A percentile compares a stretch with the other conserved stretches of the same genome.
phyloP scores from a whole-genome alignment of 2,329 filamentous ascomycete species.

The Nothomitra cinnamomea region DNA sequence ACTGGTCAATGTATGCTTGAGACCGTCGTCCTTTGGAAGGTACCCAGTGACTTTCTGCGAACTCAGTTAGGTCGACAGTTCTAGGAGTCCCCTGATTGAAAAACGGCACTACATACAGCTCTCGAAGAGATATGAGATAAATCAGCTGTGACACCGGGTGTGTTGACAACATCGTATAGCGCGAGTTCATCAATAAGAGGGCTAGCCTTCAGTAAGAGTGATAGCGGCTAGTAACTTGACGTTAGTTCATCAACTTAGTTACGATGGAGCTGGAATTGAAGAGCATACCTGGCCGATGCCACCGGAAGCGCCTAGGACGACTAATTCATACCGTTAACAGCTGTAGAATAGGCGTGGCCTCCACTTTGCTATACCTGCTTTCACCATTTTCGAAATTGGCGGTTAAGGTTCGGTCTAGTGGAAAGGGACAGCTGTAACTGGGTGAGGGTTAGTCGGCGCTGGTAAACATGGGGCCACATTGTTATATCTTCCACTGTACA shows the following conservation, averaged over 20 bases:
- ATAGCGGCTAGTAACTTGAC: conserved; percentile 53
- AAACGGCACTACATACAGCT: conserved; percentile 42
- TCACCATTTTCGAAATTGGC: conserved; percentile 24
- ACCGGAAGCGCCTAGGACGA: conserved; percentile 88
- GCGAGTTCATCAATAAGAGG: conserved; percentile 81
- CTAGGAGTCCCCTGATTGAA: conserved; percentile 8
- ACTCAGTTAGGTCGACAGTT: neutral
- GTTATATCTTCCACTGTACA: too few species aligned
- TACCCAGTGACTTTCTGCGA: conserved; percentile 71
- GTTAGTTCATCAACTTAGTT: conserved; percentile 7
- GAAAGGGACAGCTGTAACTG: neutral
- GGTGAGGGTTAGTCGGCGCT: neutral
- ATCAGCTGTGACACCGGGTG: conserved; percentile 86
- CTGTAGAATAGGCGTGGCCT: neutral
- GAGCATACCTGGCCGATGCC: conserved; percentile 84
- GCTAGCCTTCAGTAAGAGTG: conserved; percentile 83
- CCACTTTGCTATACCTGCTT: conserved; percentile 20
- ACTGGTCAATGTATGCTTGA: conserved; percentile 77
- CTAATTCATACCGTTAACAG: conserved; percentile 19
- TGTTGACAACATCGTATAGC: conserved; percentile 99
- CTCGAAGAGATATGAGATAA: conserved; percentile 91
- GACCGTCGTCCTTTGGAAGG: conserved; percentile 68
- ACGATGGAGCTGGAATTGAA: neutral
- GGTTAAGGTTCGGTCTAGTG: neutral
- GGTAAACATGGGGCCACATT: neutral